A percentile compares a stretch with the other conserved stretches of the same genome.
Conservation (phyloP, 2,329 filamentous ascomycete genomes). For the Colletotrichum cuscutae region DNA sequence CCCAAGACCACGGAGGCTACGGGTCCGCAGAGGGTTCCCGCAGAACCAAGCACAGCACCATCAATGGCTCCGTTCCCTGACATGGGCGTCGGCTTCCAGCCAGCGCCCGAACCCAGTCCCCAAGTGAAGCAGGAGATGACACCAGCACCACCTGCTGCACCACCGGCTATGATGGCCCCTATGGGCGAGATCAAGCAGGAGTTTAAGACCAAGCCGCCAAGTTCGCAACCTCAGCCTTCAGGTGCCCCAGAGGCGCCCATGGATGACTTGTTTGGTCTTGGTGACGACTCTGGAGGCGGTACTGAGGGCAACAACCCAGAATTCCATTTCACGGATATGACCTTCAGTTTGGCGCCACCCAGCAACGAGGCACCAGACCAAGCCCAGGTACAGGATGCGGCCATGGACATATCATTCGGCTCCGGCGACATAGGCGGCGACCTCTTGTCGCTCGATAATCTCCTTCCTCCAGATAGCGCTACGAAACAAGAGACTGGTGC, state of each 20-base stretch:
- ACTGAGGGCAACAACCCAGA: slow-evolving; percentile 44
- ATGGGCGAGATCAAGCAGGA: slow-evolving; percentile 45
- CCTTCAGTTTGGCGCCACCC: slow-evolving; percentile 62
- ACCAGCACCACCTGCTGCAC: slow-evolving; percentile 33
- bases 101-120: slow-evolving; percentile 38
- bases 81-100: slow-evolving; percentile 60
- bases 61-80: slow-evolving; percentile 66
- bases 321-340: slow-evolving; percentile 66
- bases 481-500: background rate
- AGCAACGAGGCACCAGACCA: slow-evolving; percentile 44
- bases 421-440: slow-evolving; percentile 44
- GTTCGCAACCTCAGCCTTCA: slow-evolving; percentile 31
- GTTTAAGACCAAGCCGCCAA: slow-evolving; percentile 35
- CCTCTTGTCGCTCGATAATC: slow-evolving; percentile 43
- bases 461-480: slow-evolving; percentile 41
- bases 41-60: slow-evolving; percentile 41
- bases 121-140: slow-evolving; percentile 28
- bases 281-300: slow-evolving; percentile 21
- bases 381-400: slow-evolving; percentile 45
- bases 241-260: slow-evolving; percentile 37
- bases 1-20: slow-evolving; percentile 4
- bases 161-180: slow-evolving; percentile 38
- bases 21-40: slow-evolving; percentile 28
- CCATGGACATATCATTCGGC: slow-evolving; percentile 59
- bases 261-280: slow-evolving; percentile 31